Evolutionary conservation across 371 early-diverging fungal species (phyloP).

Genomic region (Astathelohania contejeani): DNA sequence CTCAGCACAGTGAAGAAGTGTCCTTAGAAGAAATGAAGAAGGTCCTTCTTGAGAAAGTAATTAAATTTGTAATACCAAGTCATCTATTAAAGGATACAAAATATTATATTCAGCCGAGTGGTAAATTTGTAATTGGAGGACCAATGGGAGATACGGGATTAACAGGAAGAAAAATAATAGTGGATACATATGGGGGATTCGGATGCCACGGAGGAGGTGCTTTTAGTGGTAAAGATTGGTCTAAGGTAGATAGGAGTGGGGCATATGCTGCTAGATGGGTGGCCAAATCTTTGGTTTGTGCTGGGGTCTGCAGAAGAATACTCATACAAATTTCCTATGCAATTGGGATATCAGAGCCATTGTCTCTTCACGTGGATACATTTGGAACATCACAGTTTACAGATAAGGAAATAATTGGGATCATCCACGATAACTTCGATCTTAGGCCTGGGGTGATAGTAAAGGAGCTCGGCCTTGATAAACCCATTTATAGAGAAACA

Average conservation of each 20-base stretch:
- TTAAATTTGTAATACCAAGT: slow-evolving; percentile 76
- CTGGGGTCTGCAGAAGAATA: slow-evolving; percentile 74
- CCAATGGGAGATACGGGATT: slow-evolving; percentile 98
- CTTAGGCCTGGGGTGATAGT: slow-evolving; percentile 91
- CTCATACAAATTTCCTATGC: slow-evolving; percentile 95
- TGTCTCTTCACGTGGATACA: slow-evolving; percentile 84
- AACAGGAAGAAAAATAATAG: slow-evolving; percentile 98
- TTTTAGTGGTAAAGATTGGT: slow-evolving; percentile 98
- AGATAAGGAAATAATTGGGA: slow-evolving; percentile 68
- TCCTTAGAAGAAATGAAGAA: slow-evolving; percentile 64
- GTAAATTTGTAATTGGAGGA: slow-evolving; percentile 94
- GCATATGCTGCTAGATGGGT: slow-evolving; percentile 97
- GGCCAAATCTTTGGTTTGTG: slow-evolving; percentile 74
- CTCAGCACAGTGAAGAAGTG: slow-evolving; percentile 80
- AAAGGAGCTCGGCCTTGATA: slow-evolving; percentile 79
- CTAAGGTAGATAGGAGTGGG: slow-evolving; percentile 98
- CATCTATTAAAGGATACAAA: slow-evolving; percentile 72
- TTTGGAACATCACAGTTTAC: slow-evolving; percentile 77
- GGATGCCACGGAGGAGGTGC: slow-evolving; percentile 99
- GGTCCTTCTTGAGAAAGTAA: slow-evolving; percentile 73
- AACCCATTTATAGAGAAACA: slow-evolving; percentile 87
- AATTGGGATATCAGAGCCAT: slow-evolving; percentile 91
- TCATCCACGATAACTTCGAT: slow-evolving; percentile 87
- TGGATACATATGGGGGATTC: slow-evolving; percentile 87
- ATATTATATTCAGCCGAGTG: slow-evolving; percentile 92